A percentile compares a stretch with the other conserved stretches of the same genome.
Evolutionary conservation across 345 rosid genomes (phyloP).

Genomic region (Hibiscus tridactylites): DNA sequence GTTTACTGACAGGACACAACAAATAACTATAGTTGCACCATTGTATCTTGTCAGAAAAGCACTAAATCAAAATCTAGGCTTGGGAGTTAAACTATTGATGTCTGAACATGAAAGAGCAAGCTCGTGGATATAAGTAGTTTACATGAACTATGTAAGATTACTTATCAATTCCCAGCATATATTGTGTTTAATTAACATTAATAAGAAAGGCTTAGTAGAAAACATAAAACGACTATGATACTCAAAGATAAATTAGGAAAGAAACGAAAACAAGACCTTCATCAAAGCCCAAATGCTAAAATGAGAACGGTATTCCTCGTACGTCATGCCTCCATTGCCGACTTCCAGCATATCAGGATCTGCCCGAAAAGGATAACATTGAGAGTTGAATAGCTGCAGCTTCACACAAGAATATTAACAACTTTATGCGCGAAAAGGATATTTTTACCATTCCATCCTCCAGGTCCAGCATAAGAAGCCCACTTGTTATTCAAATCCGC

Average conservation of each 20-base stretch:
- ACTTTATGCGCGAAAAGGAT: background rate
- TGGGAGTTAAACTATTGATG: background rate
- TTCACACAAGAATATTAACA: background rate
- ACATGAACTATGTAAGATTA: background rate
- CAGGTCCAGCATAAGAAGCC: slow-evolving; percentile 83
- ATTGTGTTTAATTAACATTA: background rate
- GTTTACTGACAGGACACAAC: background rate
- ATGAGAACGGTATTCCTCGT: slow-evolving; percentile 52
- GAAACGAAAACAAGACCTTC: slow-evolving; percentile 40
- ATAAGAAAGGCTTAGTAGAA: background rate
- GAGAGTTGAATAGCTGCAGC: background rate
- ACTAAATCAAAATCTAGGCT: background rate
- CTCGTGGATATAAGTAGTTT: background rate
- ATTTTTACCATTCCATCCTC: slow-evolving; percentile 93
- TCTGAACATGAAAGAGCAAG: background rate
- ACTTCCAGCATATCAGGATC: slow-evolving; percentile 99
- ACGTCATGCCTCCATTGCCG: slow-evolving; percentile 41
- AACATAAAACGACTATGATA: background rate
- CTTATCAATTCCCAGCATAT: no score
- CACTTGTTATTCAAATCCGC: slow-evolving; percentile 93
- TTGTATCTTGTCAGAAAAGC: background rate
- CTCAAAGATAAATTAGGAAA: slow-evolving; percentile 1
- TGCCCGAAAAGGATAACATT: slow-evolving; percentile 18
- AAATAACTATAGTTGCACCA: background rate
- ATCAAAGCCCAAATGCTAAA: slow-evolving; percentile 97